Base-by-base conservation (phyloP, 1,139 yeast species). In the Suhomyces bokatorum region DNA sequence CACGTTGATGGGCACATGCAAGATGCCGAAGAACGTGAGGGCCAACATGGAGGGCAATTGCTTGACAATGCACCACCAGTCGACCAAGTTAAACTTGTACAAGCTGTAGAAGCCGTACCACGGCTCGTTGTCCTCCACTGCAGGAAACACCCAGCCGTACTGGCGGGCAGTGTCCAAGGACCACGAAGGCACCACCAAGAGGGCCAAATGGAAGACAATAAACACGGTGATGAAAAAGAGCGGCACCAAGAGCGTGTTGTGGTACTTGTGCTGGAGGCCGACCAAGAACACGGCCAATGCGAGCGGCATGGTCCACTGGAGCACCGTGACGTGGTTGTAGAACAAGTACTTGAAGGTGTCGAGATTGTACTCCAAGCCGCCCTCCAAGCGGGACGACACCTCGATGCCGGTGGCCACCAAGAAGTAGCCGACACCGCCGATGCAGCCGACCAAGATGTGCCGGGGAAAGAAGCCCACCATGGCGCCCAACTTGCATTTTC, bases 401-500 rank as follows among this genome's bases (percentile, higher is more conserved):
- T 91, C 98, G 29, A 93, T 68, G 2, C 97, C 99, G 0, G 99
- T 93, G 2, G 88, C 85, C 2, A 91, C 70, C 51, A 93, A 73
- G 64, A 93, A 93, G 67, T 87, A 91, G 1, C 99, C 99, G 39
- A 93, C 99, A 57, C 99, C 99, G 37, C 99, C 99, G 57, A 93
- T 91, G 63, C 98, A 93, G 1, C 99, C 99, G 24, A 93, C 95
- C 35, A 93, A 75, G 46, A 93, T 93, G 62, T 93, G 99, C 52
- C 98, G 76, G 0, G 99, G 99, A 71, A 93, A 93, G 62, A 90
- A 93, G 0, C 97, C 97, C 12, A 93, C 97, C 31, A 93, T 69
- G 13, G 87, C 78, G 3, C 99, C 99, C 35, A 93, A 69, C 49
- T 75, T 78, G 57, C 87, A 80, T 56, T 83, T 85, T 7, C 99